A percentile compares a stretch with the other conserved stretches of the same genome.
Conservation (phyloP, 345 rosid genomes). For the Populus tremula region DNA sequence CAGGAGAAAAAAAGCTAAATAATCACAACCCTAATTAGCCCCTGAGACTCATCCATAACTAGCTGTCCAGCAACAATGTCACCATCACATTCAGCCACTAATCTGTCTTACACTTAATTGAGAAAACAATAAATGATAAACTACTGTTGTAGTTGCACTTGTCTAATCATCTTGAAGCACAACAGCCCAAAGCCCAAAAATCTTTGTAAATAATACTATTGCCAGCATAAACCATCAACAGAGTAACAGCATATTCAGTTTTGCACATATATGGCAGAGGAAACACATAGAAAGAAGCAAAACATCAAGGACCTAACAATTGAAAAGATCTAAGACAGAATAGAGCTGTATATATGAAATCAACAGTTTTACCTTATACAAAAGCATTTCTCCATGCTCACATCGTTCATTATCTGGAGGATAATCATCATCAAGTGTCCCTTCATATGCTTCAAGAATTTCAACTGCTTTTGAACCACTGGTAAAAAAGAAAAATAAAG, state of each 20-base stretch:
- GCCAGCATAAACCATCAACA: neutral
- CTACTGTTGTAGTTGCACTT: neutral
- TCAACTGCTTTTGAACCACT: constrained; percentile 96
- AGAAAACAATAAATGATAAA: neutral
- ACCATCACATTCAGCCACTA: neutral
- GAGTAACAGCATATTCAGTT: neutral
- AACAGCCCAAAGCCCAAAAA: neutral
- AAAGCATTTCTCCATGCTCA: constrained; percentile 97
- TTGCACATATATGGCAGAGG: neutral
- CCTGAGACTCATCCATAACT: too few relatives aligned
- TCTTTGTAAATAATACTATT: neutral
- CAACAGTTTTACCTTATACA: constrained; percentile 68
- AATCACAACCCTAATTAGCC: too few relatives aligned
- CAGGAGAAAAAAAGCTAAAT: neutral
- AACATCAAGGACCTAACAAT: neutral
- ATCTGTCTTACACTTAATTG: neutral
- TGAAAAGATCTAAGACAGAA: neutral
- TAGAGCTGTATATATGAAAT: neutral
- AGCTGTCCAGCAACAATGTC: neutral
- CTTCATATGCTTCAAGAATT: constrained; percentile 97
- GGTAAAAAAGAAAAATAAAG: constrained; percentile 20
- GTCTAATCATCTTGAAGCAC: neutral
- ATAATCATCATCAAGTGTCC: constrained; percentile 95
- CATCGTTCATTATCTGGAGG: constrained; percentile 96
- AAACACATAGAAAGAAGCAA: neutral